Evolutionary conservation across 1,284 basidiomycete species (phyloP).

Genomic region (Microbotryum intermedium): DNA sequence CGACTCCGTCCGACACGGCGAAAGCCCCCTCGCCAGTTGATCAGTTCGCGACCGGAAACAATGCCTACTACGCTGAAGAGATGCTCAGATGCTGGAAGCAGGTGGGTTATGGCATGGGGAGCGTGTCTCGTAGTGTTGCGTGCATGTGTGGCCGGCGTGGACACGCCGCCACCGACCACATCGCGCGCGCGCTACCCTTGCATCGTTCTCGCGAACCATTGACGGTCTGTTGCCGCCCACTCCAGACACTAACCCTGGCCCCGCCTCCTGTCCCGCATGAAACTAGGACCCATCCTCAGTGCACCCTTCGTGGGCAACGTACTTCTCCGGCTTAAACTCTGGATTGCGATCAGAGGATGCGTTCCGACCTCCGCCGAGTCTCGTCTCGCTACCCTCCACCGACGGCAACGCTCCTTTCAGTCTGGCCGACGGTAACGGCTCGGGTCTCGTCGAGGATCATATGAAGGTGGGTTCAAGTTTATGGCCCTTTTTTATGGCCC

Average conservation of each 20-base stretch:
- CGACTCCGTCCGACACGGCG: no score
- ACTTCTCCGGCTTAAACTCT: slow-evolving; percentile 88
- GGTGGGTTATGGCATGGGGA: slow-evolving; percentile 11
- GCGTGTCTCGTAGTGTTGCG: no score
- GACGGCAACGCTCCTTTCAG: slow-evolving; percentile 77
- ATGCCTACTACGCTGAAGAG: slow-evolving; percentile 91
- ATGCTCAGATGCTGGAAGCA: slow-evolving; percentile 83
- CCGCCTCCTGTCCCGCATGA: not conserved
- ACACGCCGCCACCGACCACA: no score
- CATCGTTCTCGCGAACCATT: not conserved
- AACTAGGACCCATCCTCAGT: slow-evolving; percentile 67
- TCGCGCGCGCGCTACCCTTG: not conserved
- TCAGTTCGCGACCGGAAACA: slow-evolving; percentile 78
- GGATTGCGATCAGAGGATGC: slow-evolving; percentile 75
- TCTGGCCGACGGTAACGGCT: slow-evolving; percentile 48
- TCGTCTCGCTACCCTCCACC: slow-evolving; percentile 49
- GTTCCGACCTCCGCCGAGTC: slow-evolving; percentile 62
- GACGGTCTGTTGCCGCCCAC: not conserved
- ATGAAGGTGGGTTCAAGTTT: slow-evolving; percentile 58
- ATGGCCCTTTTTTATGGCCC: not conserved
- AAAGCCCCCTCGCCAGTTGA: slow-evolving; percentile 41
- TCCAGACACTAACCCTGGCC: not conserved
- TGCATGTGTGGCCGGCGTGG: no score
- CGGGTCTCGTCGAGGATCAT: slow-evolving; percentile 79
- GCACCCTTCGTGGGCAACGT: slow-evolving; percentile 88